Conservation (phyloP, 805 yeast species). For the Kockiozyma suomiensis region DNA sequence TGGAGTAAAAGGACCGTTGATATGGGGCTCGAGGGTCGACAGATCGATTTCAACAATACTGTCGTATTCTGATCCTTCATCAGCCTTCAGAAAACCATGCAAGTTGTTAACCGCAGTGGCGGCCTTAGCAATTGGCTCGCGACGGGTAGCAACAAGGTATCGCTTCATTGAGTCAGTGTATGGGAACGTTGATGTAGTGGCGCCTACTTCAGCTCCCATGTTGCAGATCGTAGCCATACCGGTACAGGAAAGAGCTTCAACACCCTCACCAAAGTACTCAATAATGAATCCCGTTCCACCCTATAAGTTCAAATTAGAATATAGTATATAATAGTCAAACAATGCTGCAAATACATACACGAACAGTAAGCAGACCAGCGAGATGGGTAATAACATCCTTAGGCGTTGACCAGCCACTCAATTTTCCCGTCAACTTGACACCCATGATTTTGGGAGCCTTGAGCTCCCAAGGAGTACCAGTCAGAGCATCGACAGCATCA, state of each 20-base stretch:
- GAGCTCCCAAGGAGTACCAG: slow-evolving; percentile 94
- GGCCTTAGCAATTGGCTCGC: slow-evolving; percentile 80
- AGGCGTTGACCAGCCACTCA: slow-evolving; percentile 96
- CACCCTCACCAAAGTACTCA: slow-evolving; percentile 96
- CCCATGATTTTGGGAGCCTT: slow-evolving; percentile 96
- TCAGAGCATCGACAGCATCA: slow-evolving; percentile 96
- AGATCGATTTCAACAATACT: slow-evolving; percentile 89
- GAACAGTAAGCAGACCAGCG: slow-evolving; percentile 92
- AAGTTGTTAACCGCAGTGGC: slow-evolving; percentile 63
- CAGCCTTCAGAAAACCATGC: slow-evolving; percentile 74
- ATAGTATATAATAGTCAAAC: not conserved
- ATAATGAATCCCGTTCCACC: slow-evolving; percentile 98
- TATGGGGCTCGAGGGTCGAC: slow-evolving; percentile 87
- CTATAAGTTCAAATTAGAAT: slow-evolving; percentile 29
- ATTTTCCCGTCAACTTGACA: slow-evolving; percentile 87
- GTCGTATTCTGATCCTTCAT: slow-evolving; percentile 91
- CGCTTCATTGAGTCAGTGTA: slow-evolving; percentile 86
- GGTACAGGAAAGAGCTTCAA: slow-evolving; percentile 87
- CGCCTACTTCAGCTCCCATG: slow-evolving; percentile 99
- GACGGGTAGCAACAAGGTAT: slow-evolving; percentile 83
- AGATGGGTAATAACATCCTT: slow-evolving; percentile 91
- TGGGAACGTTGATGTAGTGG: slow-evolving; percentile 97
- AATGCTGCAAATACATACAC: slow-evolving; percentile 38
- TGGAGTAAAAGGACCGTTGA: slow-evolving; percentile 98
- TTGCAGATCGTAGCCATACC: slow-evolving; percentile 99